A percentile compares a stretch with the other conserved stretches of the same genome.
Conservation (phyloP, 2,329 filamentous ascomycete species). For the Cryphonectria radicalis region DNA sequence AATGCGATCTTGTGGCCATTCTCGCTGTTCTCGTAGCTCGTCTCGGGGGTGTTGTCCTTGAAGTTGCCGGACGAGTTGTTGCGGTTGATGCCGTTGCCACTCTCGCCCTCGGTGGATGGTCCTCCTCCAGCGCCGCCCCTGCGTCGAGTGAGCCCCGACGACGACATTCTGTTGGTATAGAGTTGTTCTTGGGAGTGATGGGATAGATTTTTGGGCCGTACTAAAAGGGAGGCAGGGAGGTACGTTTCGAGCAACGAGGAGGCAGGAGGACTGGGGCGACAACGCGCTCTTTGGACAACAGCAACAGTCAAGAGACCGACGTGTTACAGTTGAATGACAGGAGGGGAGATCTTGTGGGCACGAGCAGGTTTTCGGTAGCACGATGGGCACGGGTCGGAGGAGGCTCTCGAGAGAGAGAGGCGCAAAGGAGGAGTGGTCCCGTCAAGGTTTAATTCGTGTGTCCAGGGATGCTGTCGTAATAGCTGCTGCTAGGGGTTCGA, state of each 20-base stretch:
- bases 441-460: conserved; percentile 8
- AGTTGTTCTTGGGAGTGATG: neutral
- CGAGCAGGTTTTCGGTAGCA: neutral
- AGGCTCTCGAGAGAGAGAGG: conserved; percentile 2
- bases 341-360: neutral
- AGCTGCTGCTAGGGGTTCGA: conserved; percentile 6
- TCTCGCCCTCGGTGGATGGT: conserved; percentile 56
- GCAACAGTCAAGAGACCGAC: neutral
- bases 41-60: conserved; percentile 65
- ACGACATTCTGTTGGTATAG: conserved; percentile 34
- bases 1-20: conserved; percentile 99
- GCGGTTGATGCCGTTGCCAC: conserved; percentile 55
- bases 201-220: neutral
- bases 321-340: neutral
- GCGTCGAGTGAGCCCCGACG: conserved; percentile 64
- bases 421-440: conserved; percentile 4
- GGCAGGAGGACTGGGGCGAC: conserved; percentile 1
- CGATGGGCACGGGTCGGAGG: neutral
- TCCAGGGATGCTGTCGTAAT: conserved; percentile 14
- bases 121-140: conserved; percentile 69
- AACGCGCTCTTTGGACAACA: neutral
- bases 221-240: conserved; percentile 11
- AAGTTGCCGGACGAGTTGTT: conserved; percentile 60
- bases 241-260: neutral
- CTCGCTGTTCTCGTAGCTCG: conserved; percentile 87